Percentiles rank a stretch among this genome's conserved stretches.
Conservation (phyloP, 2,329 filamentous ascomycete genomes). For the Rasamsonia emersonii region DNA sequence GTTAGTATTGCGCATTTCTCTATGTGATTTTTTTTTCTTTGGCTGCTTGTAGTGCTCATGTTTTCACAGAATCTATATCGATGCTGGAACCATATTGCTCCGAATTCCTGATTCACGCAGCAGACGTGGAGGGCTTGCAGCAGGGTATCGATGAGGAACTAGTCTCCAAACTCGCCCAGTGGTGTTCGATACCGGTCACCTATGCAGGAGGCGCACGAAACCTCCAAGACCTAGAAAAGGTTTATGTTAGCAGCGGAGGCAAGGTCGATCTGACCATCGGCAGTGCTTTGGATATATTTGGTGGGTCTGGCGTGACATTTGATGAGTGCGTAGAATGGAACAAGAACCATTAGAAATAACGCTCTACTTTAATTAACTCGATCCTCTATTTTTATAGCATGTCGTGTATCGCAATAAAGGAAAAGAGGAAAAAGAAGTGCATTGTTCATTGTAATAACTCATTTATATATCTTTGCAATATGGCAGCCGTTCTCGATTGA, state of each 20-base stretch:
- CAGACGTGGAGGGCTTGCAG: conserved; percentile 92
- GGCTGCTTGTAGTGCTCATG: not conserved
- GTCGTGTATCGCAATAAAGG: no score
- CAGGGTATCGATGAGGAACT: conserved; percentile 81
- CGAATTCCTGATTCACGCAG: conserved; percentile 94
- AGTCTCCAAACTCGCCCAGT: conserved; percentile 65
- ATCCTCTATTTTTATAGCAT: no score
- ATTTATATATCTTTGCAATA: no score
- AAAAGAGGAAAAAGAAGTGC: no score
- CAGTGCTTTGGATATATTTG: conserved; percentile 92
- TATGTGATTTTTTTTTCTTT: not conserved
- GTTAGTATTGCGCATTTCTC: conserved; percentile 41
- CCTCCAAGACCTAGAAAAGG: conserved; percentile 71
- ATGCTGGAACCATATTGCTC: conserved; percentile 83
- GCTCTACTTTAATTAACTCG: no score
- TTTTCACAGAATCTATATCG: conserved; percentile 61
- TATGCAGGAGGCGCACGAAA: conserved; percentile 90
- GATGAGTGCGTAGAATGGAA: conserved; percentile 91
- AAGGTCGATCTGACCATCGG: conserved; percentile 92
- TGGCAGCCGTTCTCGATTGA: no score
- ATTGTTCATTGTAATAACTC: no score
- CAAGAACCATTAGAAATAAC: conserved; percentile 27
- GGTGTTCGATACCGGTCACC: conserved; percentile 88
- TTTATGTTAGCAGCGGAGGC: conserved; percentile 68
- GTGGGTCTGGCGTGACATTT: conserved; percentile 76